These are phyloP conservation scores for Quercus engelmannii DNA, from an alignment of 306 rosid species.

Conservation along the genomic window DNA sequence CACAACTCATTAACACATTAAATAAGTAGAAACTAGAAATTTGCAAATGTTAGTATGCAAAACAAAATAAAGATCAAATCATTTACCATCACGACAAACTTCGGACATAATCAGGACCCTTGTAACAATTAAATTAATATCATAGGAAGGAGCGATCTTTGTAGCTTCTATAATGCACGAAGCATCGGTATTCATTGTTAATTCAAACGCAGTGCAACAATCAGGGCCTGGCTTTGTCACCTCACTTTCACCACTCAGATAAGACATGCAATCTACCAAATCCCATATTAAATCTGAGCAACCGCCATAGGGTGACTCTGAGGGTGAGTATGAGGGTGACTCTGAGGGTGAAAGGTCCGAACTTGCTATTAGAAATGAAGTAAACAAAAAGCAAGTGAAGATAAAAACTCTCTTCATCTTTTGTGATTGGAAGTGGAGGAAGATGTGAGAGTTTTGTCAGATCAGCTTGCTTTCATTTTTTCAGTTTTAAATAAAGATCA, in stretches of 20 bases:
- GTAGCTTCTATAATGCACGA: constrained; percentile 13
- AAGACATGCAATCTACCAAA: constrained; percentile 19
- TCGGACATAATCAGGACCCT: neutral
- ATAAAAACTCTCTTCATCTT: too few relatives aligned
- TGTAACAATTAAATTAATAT: constrained; percentile 8
- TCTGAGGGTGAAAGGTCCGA: too few relatives aligned
- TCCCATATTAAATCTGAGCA: neutral
- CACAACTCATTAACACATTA: too few relatives aligned
- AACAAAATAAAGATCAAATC: neutral
- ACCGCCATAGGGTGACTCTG: neutral
- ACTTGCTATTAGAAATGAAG: too few relatives aligned
- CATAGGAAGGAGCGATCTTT: neutral
- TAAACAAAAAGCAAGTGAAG: too few relatives aligned
- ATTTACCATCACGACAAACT: constrained; percentile 21
- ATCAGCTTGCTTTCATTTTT: too few relatives aligned
- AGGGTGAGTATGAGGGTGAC: too few relatives aligned
- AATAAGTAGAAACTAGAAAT: neutral
- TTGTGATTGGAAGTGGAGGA: too few relatives aligned
- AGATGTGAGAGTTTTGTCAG: too few relatives aligned
- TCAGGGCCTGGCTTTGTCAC: neutral
- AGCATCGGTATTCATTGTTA: neutral
- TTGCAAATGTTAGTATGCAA: neutral
- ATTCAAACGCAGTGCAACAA: constrained; percentile 15
- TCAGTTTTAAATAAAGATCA: too few relatives aligned
- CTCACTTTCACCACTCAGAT: neutral